Evolutionary conservation across 78 protist species (phyloP).

Genomic region (Cavenderia fasciculata): DNA sequence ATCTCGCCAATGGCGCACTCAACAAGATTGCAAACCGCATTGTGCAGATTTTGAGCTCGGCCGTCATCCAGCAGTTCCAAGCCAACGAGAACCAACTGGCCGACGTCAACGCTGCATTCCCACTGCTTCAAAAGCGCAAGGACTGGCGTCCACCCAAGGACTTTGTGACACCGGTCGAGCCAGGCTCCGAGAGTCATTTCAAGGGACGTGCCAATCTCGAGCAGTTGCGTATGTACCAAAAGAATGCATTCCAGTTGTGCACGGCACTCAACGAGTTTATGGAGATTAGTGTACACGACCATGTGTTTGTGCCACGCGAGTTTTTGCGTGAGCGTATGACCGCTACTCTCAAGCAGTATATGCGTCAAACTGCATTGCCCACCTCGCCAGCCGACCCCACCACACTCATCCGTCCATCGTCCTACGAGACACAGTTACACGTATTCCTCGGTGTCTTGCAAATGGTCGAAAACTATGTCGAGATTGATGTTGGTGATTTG

Average conservation of each 20-base stretch:
- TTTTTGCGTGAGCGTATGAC: slow-evolving; percentile 70
- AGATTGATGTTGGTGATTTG: slow-evolving; percentile 65
- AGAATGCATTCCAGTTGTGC: slow-evolving; percentile 75
- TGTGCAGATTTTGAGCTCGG: slow-evolving; percentile 2
- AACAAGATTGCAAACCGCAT: slow-evolving; percentile 49
- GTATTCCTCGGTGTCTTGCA: slow-evolving; percentile 61
- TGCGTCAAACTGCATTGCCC: slow-evolving; percentile 42
- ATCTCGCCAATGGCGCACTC: slow-evolving; percentile 15
- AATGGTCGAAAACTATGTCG: slow-evolving; percentile 74
- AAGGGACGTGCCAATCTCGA: slow-evolving; percentile 21
- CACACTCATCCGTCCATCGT: slow-evolving; percentile 48
- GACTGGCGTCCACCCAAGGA: slow-evolving; percentile 87
- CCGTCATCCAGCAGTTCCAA: slow-evolving; percentile 14
- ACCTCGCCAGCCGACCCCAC: background rate
- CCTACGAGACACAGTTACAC: slow-evolving; percentile 18
- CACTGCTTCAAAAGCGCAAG: slow-evolving; percentile 64
- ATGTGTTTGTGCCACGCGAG: slow-evolving; percentile 65
- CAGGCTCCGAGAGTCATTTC: slow-evolving; percentile 66
- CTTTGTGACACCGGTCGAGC: slow-evolving; percentile 76
- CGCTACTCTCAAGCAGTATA: slow-evolving; percentile 13
- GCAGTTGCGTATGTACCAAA: slow-evolving; percentile 42
- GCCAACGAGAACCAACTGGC: slow-evolving; percentile 49
- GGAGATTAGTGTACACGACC: slow-evolving; percentile 60
- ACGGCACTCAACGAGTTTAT: slow-evolving; percentile 69
- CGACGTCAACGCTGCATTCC: slow-evolving; percentile 76